phyloP scores from a whole-genome alignment of 2,329 filamentous ascomycete genomes.

The Monilinia vaccinii-corymbosi region DNA sequence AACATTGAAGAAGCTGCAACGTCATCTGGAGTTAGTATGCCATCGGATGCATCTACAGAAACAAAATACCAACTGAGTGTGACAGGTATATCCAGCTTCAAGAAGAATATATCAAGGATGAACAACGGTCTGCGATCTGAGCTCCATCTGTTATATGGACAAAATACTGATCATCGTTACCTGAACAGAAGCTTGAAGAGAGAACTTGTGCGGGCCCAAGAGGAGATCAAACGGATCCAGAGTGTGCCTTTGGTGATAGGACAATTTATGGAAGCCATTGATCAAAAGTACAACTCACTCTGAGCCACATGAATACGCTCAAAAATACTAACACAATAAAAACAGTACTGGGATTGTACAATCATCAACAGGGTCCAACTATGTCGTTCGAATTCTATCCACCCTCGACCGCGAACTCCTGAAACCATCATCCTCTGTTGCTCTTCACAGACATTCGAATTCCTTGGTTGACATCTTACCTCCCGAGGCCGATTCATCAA shows the following conservation, averaged over 20 bases:
- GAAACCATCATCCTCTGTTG: slow-evolving; percentile 95
- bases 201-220: slow-evolving; percentile 92
- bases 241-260: slow-evolving; percentile 96
- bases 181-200: slow-evolving; percentile 75
- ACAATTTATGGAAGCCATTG: slow-evolving; percentile 99
- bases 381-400: slow-evolving; percentile 95
- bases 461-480: slow-evolving; percentile 96
- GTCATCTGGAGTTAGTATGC: slow-evolving; percentile 76
- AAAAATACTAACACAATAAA: slow-evolving; percentile 14
- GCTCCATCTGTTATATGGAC: background rate
- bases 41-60: background rate
- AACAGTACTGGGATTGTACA: slow-evolving; percentile 92
- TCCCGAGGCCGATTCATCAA: slow-evolving; percentile 97
- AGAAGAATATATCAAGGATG: slow-evolving; percentile 99
- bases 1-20: slow-evolving; percentile 89
- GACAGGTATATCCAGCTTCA: slow-evolving; percentile 85
- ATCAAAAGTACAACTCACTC: slow-evolving; percentile 70
- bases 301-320: background rate
- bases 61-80: slow-evolving; percentile 24
- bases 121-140: slow-evolving; percentile 61
- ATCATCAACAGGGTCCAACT: slow-evolving; percentile 96
- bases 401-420: slow-evolving; percentile 97
- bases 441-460: slow-evolving; percentile 96
- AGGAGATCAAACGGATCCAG: slow-evolving; percentile 99
- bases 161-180: background rate